A percentile compares a stretch with the other conserved stretches of the same genome.
Evolutionary conservation across 2,329 filamentous ascomycete genomes (phyloP).

Genomic region (Pseudodiploospora longispora): DNA sequence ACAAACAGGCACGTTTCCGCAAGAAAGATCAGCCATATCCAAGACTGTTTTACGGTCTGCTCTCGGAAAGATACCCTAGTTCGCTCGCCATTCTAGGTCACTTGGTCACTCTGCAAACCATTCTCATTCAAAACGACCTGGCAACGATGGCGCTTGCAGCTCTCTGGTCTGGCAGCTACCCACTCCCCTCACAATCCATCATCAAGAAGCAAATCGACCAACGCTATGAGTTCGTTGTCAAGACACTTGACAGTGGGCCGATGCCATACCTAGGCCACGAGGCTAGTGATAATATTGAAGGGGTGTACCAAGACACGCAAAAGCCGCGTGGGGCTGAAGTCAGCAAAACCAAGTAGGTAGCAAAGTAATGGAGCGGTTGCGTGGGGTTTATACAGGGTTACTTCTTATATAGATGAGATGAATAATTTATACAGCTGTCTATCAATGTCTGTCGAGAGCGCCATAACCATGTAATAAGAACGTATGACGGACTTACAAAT

Average conservation of each 20-base stretch:
- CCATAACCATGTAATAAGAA: no score
- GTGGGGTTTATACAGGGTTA: no score
- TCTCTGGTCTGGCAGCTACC: conserved; percentile 19
- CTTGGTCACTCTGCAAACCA: conserved; percentile 15
- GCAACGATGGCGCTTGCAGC: conserved; percentile 21
- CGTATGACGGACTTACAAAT: no score
- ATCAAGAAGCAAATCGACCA: conserved; percentile 19
- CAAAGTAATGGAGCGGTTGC: no score
- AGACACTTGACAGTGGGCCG: conserved; percentile 15
- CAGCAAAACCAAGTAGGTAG: no score
- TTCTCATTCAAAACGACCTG: conserved; percentile 21
- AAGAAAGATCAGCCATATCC: conserved; percentile 16
- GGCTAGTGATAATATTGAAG: conserved; percentile 17
- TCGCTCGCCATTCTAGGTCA: conserved; percentile 23
- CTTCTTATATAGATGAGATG: no score
- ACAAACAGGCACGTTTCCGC: conserved; percentile 15
- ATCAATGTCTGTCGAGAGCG: no score
- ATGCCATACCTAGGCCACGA: conserved; percentile 18
- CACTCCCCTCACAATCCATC: conserved; percentile 13
- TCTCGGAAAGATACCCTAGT: conserved; percentile 24
- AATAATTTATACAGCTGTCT: no score
- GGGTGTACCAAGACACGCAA: conserved; percentile 16
- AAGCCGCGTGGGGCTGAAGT: not conserved
- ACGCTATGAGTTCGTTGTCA: conserved; percentile 17
- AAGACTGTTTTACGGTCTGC: conserved; percentile 21